These are phyloP conservation scores for Silene noctiflora DNA, from an alignment of 179 eudicot species.

Conservation along the genomic window DNA sequence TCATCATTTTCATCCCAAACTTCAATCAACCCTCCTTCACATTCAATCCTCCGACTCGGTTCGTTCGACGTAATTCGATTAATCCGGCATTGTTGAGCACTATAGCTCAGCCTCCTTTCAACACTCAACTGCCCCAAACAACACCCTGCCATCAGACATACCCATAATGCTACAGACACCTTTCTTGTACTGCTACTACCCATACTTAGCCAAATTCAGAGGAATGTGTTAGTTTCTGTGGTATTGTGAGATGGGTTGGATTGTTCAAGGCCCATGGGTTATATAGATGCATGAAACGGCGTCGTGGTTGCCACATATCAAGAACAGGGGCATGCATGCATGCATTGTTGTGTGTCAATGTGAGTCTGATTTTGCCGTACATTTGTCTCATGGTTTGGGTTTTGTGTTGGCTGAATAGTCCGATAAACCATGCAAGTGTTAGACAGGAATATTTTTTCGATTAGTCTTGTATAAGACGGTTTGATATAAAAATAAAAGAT, in stretches of 20 bases:
- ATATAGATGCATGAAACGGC: constrained; percentile 15
- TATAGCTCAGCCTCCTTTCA: constrained; percentile 26
- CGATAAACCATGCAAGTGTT: constrained; percentile 18
- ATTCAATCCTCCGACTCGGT: constrained; percentile 42
- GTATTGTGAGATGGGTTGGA: not conserved
- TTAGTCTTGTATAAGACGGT: too few species aligned
- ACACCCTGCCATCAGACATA: constrained; percentile 36
- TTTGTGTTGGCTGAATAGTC: constrained; percentile 7
- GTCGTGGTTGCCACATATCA: constrained; percentile 31
- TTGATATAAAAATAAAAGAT: too few species aligned
- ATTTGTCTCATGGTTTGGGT: constrained; percentile 26
- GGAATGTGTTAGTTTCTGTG: not conserved
- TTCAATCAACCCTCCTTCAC: constrained; percentile 60
- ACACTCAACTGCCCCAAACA: constrained; percentile 15
- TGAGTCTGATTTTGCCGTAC: constrained; percentile 20
- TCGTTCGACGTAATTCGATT: constrained; percentile 36
- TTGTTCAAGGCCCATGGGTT: not conserved
- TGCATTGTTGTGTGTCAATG: constrained; percentile 22
- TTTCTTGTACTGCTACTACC: too few species aligned
- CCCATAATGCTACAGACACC: constrained; percentile 33
- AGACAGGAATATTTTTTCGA: too few species aligned
- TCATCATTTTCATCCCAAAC: constrained; percentile 57
- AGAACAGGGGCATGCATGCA: not conserved
- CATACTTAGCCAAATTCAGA: constrained; percentile 26
- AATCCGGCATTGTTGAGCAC: constrained; percentile 50